Base-by-base conservation (phyloP, 2,329 filamentous ascomycete species). In the Metarhizium album region DNA sequence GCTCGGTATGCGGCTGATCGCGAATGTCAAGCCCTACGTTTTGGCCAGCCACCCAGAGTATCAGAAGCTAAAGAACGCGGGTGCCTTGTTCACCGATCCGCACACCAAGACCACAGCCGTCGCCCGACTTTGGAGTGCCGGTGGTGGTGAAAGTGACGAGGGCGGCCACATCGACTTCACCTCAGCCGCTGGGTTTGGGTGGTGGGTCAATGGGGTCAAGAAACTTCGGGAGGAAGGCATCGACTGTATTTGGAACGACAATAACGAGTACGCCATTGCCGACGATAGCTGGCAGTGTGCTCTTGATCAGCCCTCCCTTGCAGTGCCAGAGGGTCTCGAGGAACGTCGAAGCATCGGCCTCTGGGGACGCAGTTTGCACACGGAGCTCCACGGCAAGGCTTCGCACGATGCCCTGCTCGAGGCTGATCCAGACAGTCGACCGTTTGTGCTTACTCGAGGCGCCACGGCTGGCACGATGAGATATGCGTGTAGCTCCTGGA, bases 161-260 rank as follows among this genome's bases (percentile, higher is more conserved):
- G 85, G 84, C 3, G 80, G 83, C 2, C 84, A 88, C 54, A 79
- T 88, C 45, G 85, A 88, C 62, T 88, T 88, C 57, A 86, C 84
- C 0, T 86, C 82, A 0, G 70, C 76, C 22, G 74, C 75, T 0
- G 84, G 81, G 0, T 87, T 80, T 59, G 69, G 80, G 16, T 88
- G 83, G 81, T 88, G 85, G 85, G 84, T 79, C 53, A 70, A 85
- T 1, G 84, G 84, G 2, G 78, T 86, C 8, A 74, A 77, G 52
- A 74, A 73, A 47, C 70, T 88, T 1, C 79, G 79, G 50, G 68
- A 76, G 24, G 67, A 79, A 8, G 84, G 84, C 1, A 83, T 88
- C 51, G 83, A 87, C 56, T 83, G 76, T 46, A 86, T 87, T 68
- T 88, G 85, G 84, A 88, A 88, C 56, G 84, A 88, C 62, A 88